phyloP scores from a whole-genome alignment of 495 filamentous ascomycete genomes.

The Trichoderma orchidacearum region DNA sequence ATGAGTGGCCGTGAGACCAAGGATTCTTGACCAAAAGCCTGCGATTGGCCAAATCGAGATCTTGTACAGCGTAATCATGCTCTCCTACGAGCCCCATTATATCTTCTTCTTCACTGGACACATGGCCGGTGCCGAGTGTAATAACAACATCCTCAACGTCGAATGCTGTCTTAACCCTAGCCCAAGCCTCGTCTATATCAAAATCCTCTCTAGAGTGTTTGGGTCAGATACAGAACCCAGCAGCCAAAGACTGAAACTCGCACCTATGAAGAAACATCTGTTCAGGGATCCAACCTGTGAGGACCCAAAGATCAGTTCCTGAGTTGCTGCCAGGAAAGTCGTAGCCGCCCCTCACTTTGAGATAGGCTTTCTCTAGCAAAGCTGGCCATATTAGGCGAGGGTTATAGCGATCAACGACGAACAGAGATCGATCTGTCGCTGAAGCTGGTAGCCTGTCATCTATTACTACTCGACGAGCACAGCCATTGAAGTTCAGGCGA shows the following conservation, averaged over 20 bases:
- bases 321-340: constrained; percentile 99
- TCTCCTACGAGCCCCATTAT: constrained; percentile 71
- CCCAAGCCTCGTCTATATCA: constrained; percentile 63
- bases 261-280: constrained; percentile 77
- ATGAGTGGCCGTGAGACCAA: constrained; percentile 70
- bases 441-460: constrained; percentile 86
- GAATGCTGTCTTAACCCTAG: constrained; percentile 59
- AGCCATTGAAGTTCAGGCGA: constrained; percentile 89
- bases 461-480: constrained; percentile 72
- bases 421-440: constrained; percentile 52
- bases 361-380: constrained; percentile 87
- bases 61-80: constrained; percentile 87
- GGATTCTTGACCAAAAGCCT: constrained; percentile 86
- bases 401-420: constrained; percentile 81
- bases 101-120: constrained; percentile 58
- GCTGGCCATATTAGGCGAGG: constrained; percentile 77
- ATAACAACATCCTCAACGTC: constrained; percentile 69
- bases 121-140: constrained; percentile 77
- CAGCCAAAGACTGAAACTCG: not conserved
- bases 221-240: not conserved
- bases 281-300: constrained; percentile 95
- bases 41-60: constrained; percentile 45
- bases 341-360: constrained; percentile 95
- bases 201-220: constrained; percentile 45
- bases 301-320: constrained; percentile 76